phyloP scores from a whole-genome alignment of 345 rosid genomes.

The Pistacia atlantica region DNA sequence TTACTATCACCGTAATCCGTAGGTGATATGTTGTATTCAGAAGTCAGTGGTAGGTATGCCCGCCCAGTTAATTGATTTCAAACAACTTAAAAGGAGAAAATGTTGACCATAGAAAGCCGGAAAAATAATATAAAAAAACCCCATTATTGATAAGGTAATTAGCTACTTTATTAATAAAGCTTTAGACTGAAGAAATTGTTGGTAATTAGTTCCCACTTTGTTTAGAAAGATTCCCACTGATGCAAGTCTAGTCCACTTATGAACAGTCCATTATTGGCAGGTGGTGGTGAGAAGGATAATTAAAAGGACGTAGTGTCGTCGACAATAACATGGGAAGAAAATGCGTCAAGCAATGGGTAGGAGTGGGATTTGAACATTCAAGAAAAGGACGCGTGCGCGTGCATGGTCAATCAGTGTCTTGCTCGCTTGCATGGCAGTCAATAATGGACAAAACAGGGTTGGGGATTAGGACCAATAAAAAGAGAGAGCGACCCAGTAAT shows the following conservation, averaged over 20 bases:
- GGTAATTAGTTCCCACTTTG: background rate
- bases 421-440: conserved; percentile 21
- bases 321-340: background rate
- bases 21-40: background rate
- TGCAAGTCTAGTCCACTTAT: background rate
- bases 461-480: background rate
- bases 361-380: conserved; percentile 14
- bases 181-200: too few relatives aligned
- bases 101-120: background rate
- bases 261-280: background rate
- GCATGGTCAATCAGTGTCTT: conserved; percentile 34
- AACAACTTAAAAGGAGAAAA: background rate
- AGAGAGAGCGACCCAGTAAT: background rate
- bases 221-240: conserved; percentile 3
- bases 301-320: background rate
- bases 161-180: background rate
- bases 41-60: too few relatives aligned
- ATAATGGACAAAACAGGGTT: conserved; percentile 23
- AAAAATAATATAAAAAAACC: background rate
- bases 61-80: background rate
- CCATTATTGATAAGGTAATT: background rate
- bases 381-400: conserved; percentile 35
- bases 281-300: background rate
- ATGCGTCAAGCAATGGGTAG: background rate
- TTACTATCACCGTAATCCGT: background rate